Base-by-base conservation (phyloP, 2,329 filamentous ascomycete species). In the Neurospora sp. region DNA sequence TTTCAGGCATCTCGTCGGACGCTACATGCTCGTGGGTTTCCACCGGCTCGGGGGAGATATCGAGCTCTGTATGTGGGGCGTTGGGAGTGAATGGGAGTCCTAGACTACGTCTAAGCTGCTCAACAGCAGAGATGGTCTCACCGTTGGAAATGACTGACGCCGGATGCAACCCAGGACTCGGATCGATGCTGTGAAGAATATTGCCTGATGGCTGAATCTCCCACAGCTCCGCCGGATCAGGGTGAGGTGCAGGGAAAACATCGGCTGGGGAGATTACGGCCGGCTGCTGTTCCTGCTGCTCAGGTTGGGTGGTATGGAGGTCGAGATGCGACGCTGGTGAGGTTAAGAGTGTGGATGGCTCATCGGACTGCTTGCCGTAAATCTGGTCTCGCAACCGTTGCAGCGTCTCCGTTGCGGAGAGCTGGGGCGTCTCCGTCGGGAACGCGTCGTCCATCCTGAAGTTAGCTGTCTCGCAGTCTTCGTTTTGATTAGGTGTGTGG, bases 331-430 rank as follows among this genome's bases (percentile, higher is more conserved):
- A 28, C 13, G 38, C 19, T 58, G 15, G 58, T 36, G 52, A 62
- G 66, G 8, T 38, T 28, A 43, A 23, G 38, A 19, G 42, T 36
- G 67, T 23, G 40, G 43, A 33, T 10, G 67, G 40, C 42, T 28
- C 43, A 15, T 38, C 33, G 28, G 52, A 62, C 52, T 62, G 52
- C 46, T 68, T 33, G 36, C 68, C 67, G 38, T 74, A 71, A 4
- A 72, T 39, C 2, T 69, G n/a, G 2, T 66, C 69, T 9, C 66
- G 68, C 23, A 73, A 8, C 28, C 70, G 43, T 62, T 66, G 71
- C 10, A 74, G 38, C 42, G 67, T 67, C 2, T 74, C 74, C 3
- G 70, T 68, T 19, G 70, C 73, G n/a, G 73, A 74, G 28, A 10
- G 68, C 46, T 71, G 70, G 0, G 67, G 52, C 52, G 52, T 62